These are phyloP conservation scores for Aspergillus sp. DNA, from an alignment of 2,329 filamentous ascomycete species.

Conservation along the genomic window DNA sequence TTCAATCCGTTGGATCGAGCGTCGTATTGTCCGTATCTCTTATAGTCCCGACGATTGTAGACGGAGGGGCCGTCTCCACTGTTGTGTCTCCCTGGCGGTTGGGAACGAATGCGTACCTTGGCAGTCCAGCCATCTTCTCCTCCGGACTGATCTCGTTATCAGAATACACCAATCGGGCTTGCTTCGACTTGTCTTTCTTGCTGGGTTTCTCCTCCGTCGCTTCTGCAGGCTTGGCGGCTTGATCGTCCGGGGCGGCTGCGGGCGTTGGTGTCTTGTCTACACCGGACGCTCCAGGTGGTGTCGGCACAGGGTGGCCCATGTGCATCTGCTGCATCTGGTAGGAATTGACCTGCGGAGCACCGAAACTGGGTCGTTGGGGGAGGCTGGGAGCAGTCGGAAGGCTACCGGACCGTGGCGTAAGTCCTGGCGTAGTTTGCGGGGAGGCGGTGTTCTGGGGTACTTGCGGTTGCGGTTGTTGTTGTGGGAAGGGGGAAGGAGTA, in stretches of 20 bases:
- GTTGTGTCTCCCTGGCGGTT: slow-evolving; percentile 33
- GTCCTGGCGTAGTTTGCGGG: slow-evolving; percentile 28
- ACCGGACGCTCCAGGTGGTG: slow-evolving; percentile 20
- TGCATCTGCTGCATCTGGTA: slow-evolving; percentile 54
- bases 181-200: slow-evolving; percentile 62
- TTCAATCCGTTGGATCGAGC: slow-evolving; percentile 26
- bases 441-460: slow-evolving; percentile 37
- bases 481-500: slow-evolving; percentile 29
- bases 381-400: slow-evolving; percentile 52
- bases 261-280: slow-evolving; percentile 19
- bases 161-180: slow-evolving; percentile 67
- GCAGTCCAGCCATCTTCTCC: slow-evolving; percentile 76
- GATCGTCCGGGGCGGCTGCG: slow-evolving; percentile 37
- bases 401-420: slow-evolving; percentile 47
- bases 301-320: slow-evolving; percentile 38
- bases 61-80: slow-evolving; percentile 28
- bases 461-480: slow-evolving; percentile 39
- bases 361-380: slow-evolving; percentile 55
- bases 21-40: slow-evolving; percentile 31
- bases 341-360: slow-evolving; percentile 46
- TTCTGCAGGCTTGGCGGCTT: slow-evolving; percentile 33
- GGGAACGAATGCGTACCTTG: slow-evolving; percentile 65
- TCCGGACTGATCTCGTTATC: slow-evolving; percentile 76
- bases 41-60: slow-evolving; percentile 26
- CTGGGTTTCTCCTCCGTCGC: slow-evolving; percentile 53